These are phyloP conservation scores for Pythium aristosporum DNA, from an alignment of 352 stramenopile species.

Conservation along the genomic window DNA sequence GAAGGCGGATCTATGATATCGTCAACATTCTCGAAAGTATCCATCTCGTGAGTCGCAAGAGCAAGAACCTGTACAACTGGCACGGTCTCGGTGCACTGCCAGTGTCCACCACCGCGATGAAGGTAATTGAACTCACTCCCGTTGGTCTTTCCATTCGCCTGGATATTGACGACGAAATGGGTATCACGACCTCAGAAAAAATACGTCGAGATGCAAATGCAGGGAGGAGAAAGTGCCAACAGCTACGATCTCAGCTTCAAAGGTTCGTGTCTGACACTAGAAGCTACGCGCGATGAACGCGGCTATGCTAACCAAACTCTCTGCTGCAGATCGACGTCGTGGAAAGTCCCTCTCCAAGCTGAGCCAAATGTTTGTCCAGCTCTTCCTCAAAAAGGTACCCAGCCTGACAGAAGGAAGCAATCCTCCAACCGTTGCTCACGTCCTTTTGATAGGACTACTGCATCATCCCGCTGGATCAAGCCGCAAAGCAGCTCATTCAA, in stretches of 20 bases:
- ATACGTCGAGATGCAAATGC: conserved; percentile 40
- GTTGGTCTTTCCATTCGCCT: not conserved
- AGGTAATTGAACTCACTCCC: conserved; percentile 32
- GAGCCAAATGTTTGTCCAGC: conserved; percentile 94
- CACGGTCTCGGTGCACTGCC: conserved; percentile 71
- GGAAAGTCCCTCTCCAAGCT: conserved; percentile 90
- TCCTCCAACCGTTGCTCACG: not conserved
- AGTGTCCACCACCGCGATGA: conserved; percentile 69
- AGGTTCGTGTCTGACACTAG: conserved; percentile 30
- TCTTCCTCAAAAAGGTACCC: conserved; percentile 89
- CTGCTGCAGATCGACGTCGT: conserved; percentile 47
- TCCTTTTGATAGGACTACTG: conserved; percentile 54
- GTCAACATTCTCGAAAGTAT: conserved; percentile 98
- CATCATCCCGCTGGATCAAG: conserved; percentile 92
- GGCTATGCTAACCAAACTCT: not conserved
- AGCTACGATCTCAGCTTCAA: conserved; percentile 60
- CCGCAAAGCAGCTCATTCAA: conserved; percentile 93
- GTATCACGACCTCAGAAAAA: conserved; percentile 23
- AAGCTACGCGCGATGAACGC: not conserved
- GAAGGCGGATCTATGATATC: conserved; percentile 97
- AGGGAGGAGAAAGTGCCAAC: conserved; percentile 22
- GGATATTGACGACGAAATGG: not conserved
- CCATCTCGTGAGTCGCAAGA: conserved; percentile 93
- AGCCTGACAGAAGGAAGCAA: not conserved
- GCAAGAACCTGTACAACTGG: conserved; percentile 97